These are phyloP conservation scores for Sordariomycetes sp. DNA, from an alignment of 2,329 filamentous ascomycete species.

Conservation along the genomic window DNA sequence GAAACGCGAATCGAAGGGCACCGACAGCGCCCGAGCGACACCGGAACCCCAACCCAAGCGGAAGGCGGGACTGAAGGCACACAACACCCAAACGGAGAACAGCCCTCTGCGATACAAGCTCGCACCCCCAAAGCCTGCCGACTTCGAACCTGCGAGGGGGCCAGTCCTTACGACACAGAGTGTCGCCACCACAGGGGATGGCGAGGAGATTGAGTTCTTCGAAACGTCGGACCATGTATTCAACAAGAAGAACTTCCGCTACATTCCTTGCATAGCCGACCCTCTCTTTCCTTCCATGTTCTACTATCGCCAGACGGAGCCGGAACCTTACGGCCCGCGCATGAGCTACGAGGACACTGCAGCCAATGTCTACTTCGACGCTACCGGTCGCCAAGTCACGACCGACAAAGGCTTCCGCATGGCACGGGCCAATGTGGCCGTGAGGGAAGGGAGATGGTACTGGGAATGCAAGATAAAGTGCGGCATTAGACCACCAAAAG, in stretches of 20 bases:
- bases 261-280: conserved; percentile 84
- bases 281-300: conserved; percentile 77
- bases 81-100: conserved; percentile 33
- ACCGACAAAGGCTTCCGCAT: conserved; percentile 92
- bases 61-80: conserved; percentile 11
- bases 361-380: conserved; percentile 74
- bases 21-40: conserved; percentile 43
- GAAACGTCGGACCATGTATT: conserved; percentile 41
- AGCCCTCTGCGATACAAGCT: conserved; percentile 54
- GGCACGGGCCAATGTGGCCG: conserved; percentile 81
- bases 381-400: conserved; percentile 66
- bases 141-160: conserved; percentile 51
- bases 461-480: conserved; percentile 88
- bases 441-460: conserved; percentile 83
- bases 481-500: conserved; percentile 45
- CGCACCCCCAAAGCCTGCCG: conserved; percentile 50
- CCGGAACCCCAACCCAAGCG: conserved; percentile 40
- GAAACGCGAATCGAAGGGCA: conserved; percentile 56
- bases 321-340: conserved; percentile 71
- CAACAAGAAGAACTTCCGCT: conserved; percentile 71
- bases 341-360: conserved; percentile 92
- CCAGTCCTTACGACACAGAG: conserved; percentile 48
- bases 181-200: conserved; percentile 38
- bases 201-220: conserved; percentile 45
- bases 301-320: conserved; percentile 84